Evolutionary conservation across 495 filamentous ascomycete genomes (phyloP), one percentile per base, ranked within the genome.

Genomic region (Penicillium maclennaniae): DNA sequence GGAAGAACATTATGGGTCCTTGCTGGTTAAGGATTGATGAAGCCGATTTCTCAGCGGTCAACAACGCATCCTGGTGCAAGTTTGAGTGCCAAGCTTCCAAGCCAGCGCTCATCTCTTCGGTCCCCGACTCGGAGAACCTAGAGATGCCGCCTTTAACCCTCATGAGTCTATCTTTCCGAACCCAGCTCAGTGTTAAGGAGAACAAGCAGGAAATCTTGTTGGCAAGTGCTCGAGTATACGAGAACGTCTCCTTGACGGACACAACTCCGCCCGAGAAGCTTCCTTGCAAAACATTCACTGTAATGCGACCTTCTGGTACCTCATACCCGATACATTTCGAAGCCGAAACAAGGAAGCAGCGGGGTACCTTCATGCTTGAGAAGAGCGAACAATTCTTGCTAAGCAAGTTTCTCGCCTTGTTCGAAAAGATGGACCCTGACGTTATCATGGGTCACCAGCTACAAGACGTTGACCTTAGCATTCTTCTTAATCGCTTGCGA

Each of bases 1-100:
- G 91, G 88, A 96, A 95, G 70, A 91, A 92, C 56, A 88, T 98
- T 53, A 97, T 95, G 91, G 93, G 93, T 0, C 93, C 93, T 10
- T 98, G 95, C 72, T 98, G 93, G 93, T 79, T 98, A 16, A 88
- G 83, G 63, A 91, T 98, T 51, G 80, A 89, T 54, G 87, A 85
- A 49, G 88, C 86, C 31, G 83, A 96, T 64, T 95, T 95, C 68
- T 77, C 80, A 12, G 76, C 87, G 2, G 71, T 96, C n/a, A 91
- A 86, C 67, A 97, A 97, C 61, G 85, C 89, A 17, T 97, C 95
- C 2, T 92, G 93, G 83, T 97, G 95, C 79, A 97, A 96, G 60
- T 84, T 97, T 17, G 93, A 98, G 70, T 83, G 95, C 43, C 83
- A 87, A 59, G 84, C 90, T 37, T 72, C 78, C 5, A 87, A 89